These are phyloP conservation scores for Lasiodiplodia sp. DNA, from an alignment of 2,329 filamentous ascomycete genomes.

Conservation along the genomic window DNA sequence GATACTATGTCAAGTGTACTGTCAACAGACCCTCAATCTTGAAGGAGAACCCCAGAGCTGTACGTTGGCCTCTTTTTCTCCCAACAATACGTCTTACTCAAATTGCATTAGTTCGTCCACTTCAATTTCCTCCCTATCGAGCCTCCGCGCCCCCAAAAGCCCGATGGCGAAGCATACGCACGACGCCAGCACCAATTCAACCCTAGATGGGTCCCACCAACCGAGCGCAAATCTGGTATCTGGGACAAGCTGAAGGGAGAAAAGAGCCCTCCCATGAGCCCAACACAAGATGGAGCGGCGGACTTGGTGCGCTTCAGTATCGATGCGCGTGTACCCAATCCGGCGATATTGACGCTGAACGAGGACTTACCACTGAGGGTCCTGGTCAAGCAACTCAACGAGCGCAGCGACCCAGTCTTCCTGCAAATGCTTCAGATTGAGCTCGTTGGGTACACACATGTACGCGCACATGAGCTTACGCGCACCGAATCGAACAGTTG, in stretches of 20 bases:
- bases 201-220: constrained; percentile 42
- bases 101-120: constrained; percentile 35
- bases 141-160: constrained; percentile 73
- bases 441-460: constrained; percentile 78
- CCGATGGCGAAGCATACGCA: constrained; percentile 83
- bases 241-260: constrained; percentile 57
- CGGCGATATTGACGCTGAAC: constrained; percentile 88
- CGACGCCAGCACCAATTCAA: constrained; percentile 71
- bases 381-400: constrained; percentile 76
- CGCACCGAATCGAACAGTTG: constrained; percentile 76
- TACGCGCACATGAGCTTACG: constrained; percentile 77
- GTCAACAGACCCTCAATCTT: constrained; percentile 87
- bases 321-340: constrained; percentile 85
- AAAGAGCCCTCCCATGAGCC: constrained; percentile 17
- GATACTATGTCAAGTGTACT: constrained; percentile 96
- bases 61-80: constrained; percentile 34
- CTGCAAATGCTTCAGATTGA: constrained; percentile 82
- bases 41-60: constrained; percentile 81
- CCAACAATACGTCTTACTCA: not conserved
- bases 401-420: constrained; percentile 73
- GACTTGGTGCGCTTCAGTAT: constrained; percentile 68
- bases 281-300: constrained; percentile 30
- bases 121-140: constrained; percentile 95
- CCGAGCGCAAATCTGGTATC: constrained; percentile 63
- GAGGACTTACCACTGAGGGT: constrained; percentile 82